These are phyloP conservation scores for Apiotrichum domesticum DNA, from an alignment of 1,284 basidiomycete genomes.

Conservation along the genomic window DNA sequence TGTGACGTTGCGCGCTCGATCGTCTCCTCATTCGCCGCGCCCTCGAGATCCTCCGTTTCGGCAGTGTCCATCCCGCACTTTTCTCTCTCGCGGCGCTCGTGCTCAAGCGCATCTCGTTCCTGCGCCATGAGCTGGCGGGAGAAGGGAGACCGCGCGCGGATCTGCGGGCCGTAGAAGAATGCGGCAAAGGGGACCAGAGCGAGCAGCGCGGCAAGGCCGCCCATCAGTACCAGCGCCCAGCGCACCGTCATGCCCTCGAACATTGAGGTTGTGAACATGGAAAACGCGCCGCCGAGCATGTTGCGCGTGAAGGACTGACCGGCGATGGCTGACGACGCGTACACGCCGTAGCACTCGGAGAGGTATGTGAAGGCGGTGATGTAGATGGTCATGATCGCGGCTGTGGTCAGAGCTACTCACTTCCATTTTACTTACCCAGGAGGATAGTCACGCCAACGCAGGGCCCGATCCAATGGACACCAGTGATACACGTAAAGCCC, in stretches of 20 bases:
- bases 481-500: constrained; percentile 36
- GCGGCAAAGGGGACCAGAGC: constrained; percentile 39
- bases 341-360: constrained; percentile 17
- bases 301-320: constrained; percentile 13
- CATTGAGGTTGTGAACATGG: constrained; percentile 19
- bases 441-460: constrained; percentile 1
- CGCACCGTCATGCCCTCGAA: constrained; percentile 14
- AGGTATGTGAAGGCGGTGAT: constrained; percentile 5
- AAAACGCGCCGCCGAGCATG: constrained; percentile 12
- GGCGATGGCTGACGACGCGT: constrained; percentile 14
- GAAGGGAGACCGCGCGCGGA: constrained; percentile 33
- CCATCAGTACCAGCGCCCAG: constrained; percentile 16
- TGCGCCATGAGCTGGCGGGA: constrained; percentile 35
- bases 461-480: constrained; percentile 32
- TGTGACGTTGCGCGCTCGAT: constrained; percentile 1
- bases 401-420: background rate
- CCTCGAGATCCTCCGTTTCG: constrained; percentile 14
- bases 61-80: constrained; percentile 7
- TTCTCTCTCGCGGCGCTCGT: constrained; percentile 18
- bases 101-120: constrained; percentile 30
- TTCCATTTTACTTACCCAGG: background rate
- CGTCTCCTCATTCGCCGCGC: constrained; percentile 12
- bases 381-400: constrained; percentile 17
- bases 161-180: constrained; percentile 35
- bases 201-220: constrained; percentile 16